Base-by-base conservation (phyloP, 2,329 filamentous ascomycete genomes). In the Trichoderma sp. region DNA sequence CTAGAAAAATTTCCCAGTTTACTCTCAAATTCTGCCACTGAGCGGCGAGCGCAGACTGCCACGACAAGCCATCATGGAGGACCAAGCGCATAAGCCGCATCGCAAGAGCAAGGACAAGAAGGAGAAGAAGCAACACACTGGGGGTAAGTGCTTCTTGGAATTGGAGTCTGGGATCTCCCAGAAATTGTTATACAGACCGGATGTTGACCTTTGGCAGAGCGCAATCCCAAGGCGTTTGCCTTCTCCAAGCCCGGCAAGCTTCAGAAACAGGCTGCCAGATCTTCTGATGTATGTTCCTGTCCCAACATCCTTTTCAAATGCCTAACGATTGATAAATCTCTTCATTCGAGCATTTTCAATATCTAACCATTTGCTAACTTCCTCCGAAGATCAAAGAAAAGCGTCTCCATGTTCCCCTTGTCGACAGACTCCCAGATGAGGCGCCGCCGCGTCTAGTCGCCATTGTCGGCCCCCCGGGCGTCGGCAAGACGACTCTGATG, bases 391-490 rank as follows among this genome's bases (percentile, higher is more conserved):
- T 97, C 82, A 96, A 94, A 87, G 97, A 99, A 83, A 98, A 97
- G 83, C 90, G 95, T 72, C 87, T 98, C 50, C 97, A 99, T 86
- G 96, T 99, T 20, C 96, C 96, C 58, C 92, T 97, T 80, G 93
- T 98, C 84, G 96, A 99, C 85, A 91, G 97, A 76, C 86, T 98
- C 32, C 95, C 96, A 75, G 95, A 98, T 82, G 96, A 98, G 84
- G 93, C 96, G 17, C 95, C 96, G 30, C 96, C 96, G 72, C 90
- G 97, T 72, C 90, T 99, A 71, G 95, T 98, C 76, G 91, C 94
- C 73, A 95, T 99, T 73, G 95, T 98, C 79, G 97, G 96, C 68
- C 96, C 96, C 70, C 94, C 96, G 1, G 96, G 96, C 72, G 95
- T 95, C 63, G 96, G 95, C 76, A 98, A 98, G 85, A 97, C 95